Percentiles rank a stretch among this genome's conserved stretches.
Conservation (phyloP, 306 rosid genomes). For the Quercus rubra region DNA sequence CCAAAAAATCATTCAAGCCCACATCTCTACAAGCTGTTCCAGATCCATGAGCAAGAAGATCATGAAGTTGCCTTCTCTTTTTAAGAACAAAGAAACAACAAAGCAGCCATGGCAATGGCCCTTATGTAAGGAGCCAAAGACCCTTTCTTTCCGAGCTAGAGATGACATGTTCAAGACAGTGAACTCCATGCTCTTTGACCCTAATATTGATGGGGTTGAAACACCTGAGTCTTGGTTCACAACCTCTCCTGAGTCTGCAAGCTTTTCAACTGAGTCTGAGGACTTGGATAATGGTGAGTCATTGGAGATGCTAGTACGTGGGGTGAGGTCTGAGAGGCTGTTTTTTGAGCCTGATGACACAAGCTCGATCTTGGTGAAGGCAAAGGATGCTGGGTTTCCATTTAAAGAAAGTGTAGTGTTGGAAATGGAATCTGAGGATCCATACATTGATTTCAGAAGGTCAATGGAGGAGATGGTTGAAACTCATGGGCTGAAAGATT, state of each 20-base stretch:
- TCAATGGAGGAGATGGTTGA: slow-evolving; percentile 97
- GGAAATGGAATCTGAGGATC: slow-evolving; percentile 74
- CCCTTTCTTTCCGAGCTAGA: slow-evolving; percentile 51
- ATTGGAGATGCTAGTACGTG: slow-evolving; percentile 55
- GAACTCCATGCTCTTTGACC: slow-evolving; percentile 60
- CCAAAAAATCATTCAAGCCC: slow-evolving; percentile 6
- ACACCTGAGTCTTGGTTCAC: slow-evolving; percentile 70
- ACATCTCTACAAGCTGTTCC: not conserved
- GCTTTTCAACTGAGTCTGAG: slow-evolving; percentile 61
- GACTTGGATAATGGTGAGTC: slow-evolving; percentile 37
- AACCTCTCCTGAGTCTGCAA: slow-evolving; percentile 56
- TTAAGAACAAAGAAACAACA: slow-evolving; percentile 36
- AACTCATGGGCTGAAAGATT: slow-evolving; percentile 55
- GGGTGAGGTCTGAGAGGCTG: slow-evolving; percentile 64
- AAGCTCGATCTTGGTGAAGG: slow-evolving; percentile 51
- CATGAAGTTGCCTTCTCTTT: slow-evolving; percentile 37
- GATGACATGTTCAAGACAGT: slow-evolving; percentile 58
- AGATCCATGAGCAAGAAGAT: slow-evolving; percentile 54
- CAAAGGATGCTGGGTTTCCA: slow-evolving; percentile 30
- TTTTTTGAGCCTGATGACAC: slow-evolving; percentile 67
- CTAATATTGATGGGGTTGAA: slow-evolving; percentile 25
- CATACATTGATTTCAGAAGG: slow-evolving; percentile 57
- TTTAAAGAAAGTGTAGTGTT: slow-evolving; percentile 57
- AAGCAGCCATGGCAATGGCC: slow-evolving; percentile 48
- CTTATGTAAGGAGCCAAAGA: slow-evolving; percentile 50